phyloP scores from a whole-genome alignment of 2,329 filamentous ascomycete species.

The Trichoderma semiorbis region DNA sequence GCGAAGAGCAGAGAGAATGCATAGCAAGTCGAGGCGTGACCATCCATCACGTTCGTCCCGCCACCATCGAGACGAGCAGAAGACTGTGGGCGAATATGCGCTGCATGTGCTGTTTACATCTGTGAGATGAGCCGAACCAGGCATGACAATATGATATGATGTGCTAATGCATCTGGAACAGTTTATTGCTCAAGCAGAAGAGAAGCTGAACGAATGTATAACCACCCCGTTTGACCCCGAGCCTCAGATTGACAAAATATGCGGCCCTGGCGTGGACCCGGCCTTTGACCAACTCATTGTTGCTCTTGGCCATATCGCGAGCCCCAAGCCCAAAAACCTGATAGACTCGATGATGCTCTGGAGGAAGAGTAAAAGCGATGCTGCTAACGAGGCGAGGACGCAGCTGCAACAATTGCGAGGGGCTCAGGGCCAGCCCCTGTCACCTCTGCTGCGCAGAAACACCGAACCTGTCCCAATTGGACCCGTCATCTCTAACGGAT shows the following conservation, averaged over 20 bases:
- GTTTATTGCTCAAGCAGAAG: constrained; percentile 95
- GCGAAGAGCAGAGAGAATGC: constrained; percentile 57
- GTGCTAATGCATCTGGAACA: constrained; percentile 30
- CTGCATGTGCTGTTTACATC: constrained; percentile 95
- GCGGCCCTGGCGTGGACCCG: constrained; percentile 82
- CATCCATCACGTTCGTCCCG: constrained; percentile 74
- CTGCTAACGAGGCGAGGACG: constrained; percentile 65
- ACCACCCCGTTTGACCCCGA: constrained; percentile 75
- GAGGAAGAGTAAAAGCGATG: constrained; percentile 93
- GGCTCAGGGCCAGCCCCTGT: constrained; percentile 39
- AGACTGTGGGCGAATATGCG: constrained; percentile 97
- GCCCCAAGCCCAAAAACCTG: constrained; percentile 87
- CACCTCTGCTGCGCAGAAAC: constrained; percentile 63
- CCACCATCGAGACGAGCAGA: constrained; percentile 70
- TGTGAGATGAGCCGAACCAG: constrained; percentile 43
- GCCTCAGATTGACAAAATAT: constrained; percentile 82
- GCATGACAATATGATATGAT: not conserved
- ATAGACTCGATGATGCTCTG: constrained; percentile 98
- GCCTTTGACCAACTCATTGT: constrained; percentile 92
- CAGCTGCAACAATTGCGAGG: constrained; percentile 54
- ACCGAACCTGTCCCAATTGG: constrained; percentile 64
- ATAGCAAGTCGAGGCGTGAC: constrained; percentile 67
- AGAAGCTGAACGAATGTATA: constrained; percentile 88
- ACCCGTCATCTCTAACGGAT: constrained; percentile 22
- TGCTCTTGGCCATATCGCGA: constrained; percentile 89